Conservation (phyloP, 495 filamentous ascomycete species). For the Niebla homalea region DNA sequence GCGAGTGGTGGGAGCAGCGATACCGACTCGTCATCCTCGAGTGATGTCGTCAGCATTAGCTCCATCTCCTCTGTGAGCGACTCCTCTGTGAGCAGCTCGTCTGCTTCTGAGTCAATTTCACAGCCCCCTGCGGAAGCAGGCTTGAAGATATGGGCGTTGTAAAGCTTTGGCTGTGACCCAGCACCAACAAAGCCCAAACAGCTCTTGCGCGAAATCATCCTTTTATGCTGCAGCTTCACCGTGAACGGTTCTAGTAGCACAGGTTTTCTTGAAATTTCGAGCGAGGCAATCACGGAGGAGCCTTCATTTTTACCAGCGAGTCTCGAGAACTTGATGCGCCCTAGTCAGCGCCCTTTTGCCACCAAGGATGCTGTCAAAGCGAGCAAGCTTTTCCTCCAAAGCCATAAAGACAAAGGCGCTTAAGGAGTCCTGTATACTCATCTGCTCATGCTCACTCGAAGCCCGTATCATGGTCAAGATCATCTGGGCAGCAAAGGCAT, state of each 20-base stretch:
- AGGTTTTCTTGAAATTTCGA: too few species aligned
- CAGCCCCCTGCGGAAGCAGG: slow-evolving; percentile 37
- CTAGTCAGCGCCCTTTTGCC: slow-evolving; percentile 13
- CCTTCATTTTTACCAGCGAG: slow-evolving; percentile 9
- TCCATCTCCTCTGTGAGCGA: slow-evolving; percentile 4
- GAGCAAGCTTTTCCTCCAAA: slow-evolving; percentile 23
- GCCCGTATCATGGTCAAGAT: slow-evolving; percentile 41
- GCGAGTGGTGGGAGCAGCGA: background rate
- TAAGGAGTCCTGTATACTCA: slow-evolving; percentile 15
- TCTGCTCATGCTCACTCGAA: slow-evolving; percentile 12
- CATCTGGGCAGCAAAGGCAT: slow-evolving; percentile 67
- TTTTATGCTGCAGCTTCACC: too few species aligned
- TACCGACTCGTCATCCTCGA: slow-evolving; percentile 6
- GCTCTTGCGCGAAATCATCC: too few species aligned
- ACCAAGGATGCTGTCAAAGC: slow-evolving; percentile 22
- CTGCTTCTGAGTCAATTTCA: background rate
- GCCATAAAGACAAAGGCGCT: slow-evolving; percentile 46
- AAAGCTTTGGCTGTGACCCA: background rate
- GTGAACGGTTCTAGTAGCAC: too few species aligned
- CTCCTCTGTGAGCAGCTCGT: background rate
- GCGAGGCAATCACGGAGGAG: too few species aligned
- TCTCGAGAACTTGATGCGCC: slow-evolving; percentile 12
- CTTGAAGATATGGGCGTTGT: slow-evolving; percentile 48
- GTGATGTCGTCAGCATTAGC: slow-evolving; percentile 4
- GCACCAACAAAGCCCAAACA: too few species aligned